These are phyloP conservation scores for Ascochyta koolunga DNA, from an alignment of 2,329 filamentous ascomycete genomes.

Conservation along the genomic window DNA sequence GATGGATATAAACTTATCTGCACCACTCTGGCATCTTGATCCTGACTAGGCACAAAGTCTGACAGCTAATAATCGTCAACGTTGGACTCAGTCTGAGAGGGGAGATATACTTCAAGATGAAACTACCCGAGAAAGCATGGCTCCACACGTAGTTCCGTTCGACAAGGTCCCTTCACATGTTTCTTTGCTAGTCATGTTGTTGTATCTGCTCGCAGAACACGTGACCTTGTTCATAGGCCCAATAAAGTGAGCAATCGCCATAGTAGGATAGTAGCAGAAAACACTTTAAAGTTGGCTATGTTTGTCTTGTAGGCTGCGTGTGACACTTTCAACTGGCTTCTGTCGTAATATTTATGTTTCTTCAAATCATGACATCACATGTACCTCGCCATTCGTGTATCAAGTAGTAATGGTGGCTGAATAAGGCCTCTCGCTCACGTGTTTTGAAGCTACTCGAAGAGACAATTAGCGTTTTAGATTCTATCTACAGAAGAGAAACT, in stretches of 20 bases:
- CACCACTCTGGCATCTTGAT: too few relatives aligned
- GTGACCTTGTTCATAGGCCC: neutral
- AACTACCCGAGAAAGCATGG: neutral
- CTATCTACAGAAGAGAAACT: neutral
- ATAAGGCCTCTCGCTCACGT: neutral
- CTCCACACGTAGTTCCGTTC: constrained; percentile 3
- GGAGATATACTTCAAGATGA: neutral
- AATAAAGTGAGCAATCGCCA: neutral
- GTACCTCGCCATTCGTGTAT: too few relatives aligned
- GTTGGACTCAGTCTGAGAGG: neutral
- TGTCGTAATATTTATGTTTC: neutral
- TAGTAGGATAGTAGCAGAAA: neutral
- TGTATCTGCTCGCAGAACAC: constrained; percentile 7
- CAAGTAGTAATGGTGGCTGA: neutral
- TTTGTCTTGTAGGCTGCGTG: neutral
- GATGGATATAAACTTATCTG: too few relatives aligned
- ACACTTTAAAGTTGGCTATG: neutral
- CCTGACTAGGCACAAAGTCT: neutral
- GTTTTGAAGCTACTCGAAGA: neutral
- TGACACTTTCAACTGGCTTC: neutral
- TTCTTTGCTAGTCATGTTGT: constrained; percentile 6
- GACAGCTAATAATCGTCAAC: neutral
- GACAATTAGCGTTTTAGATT: neutral
- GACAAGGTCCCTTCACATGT: constrained; percentile 2
- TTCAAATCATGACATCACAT: neutral